A percentile compares a stretch with the other conserved stretches of the same genome.
phyloP scores from a whole-genome alignment of 176 grass and related monocot species.

The Ensete ventricosum region DNA sequence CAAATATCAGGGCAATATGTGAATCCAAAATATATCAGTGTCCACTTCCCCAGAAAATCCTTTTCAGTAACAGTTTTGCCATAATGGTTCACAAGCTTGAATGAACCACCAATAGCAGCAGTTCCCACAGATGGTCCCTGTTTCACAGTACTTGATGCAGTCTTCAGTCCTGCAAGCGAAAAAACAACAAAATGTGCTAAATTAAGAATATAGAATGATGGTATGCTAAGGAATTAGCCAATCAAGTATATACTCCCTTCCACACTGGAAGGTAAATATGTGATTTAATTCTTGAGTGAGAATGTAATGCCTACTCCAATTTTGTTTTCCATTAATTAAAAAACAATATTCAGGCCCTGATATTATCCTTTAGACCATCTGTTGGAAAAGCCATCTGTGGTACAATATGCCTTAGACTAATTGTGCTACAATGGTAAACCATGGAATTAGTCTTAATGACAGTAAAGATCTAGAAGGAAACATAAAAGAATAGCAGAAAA shows the following conservation, averaged over 20 bases:
- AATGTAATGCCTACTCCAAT: background rate
- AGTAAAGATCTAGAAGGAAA: too few species aligned
- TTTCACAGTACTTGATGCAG: constrained; percentile 40
- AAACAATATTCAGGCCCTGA: too few species aligned
- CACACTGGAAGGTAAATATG: background rate
- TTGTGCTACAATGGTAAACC: too few species aligned
- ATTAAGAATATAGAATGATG: background rate
- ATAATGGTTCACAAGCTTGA: constrained; percentile 53
- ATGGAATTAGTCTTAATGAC: too few species aligned
- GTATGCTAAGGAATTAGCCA: background rate
- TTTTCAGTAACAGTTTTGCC: constrained; percentile 50
- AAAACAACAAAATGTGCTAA: background rate
- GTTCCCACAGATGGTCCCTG: constrained; percentile 36
- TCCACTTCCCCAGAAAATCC: constrained; percentile 75
- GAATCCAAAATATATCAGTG: constrained; percentile 65
- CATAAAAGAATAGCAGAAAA: too few species aligned
- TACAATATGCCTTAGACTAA: too few species aligned
- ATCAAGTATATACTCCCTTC: background rate
- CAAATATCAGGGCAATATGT: constrained; percentile 77
- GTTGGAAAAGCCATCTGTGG: too few species aligned
- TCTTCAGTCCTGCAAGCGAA: constrained; percentile 35
- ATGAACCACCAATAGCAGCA: constrained; percentile 60
- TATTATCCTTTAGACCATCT: too few species aligned
- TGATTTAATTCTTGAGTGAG: background rate
- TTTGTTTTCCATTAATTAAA: too few species aligned